phyloP scores from a whole-genome alignment of 257 asterid genomes.

The Scutellaria baicalensis region DNA sequence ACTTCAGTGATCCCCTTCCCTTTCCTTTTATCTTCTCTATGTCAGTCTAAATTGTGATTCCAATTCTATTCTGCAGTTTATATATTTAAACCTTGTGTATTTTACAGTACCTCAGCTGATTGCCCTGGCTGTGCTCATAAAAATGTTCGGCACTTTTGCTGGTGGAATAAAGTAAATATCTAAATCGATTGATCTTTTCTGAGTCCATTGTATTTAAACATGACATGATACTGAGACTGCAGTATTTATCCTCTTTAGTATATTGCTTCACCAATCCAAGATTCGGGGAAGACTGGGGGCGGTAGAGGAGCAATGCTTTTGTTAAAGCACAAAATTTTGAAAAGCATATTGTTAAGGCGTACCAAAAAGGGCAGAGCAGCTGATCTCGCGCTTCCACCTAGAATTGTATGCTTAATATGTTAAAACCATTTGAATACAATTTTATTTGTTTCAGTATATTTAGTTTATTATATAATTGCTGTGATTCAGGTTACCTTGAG shows the following conservation, averaged over 20 bases:
- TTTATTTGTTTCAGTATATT: conserved; percentile 6
- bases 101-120: conserved; percentile 52
- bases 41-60: not conserved
- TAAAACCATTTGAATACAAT: not conserved
- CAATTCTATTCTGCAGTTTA: not conserved
- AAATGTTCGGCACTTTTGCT: conserved; percentile 84
- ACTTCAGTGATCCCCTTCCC: not conserved
- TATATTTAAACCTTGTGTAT: conserved; percentile 10
- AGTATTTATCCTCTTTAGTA: conserved; percentile 34
- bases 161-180: conserved; percentile 91
- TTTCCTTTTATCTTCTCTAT: not conserved
- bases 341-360: conserved; percentile 75
- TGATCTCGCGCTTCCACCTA: conserved; percentile 92
- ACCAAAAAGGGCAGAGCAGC: conserved; percentile 98
- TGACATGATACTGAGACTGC: conserved; percentile 15
- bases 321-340: conserved; percentile 72
- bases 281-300: conserved; percentile 35
- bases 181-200: not conserved
- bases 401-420: conserved; percentile 51
- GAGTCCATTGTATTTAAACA: not conserved
- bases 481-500: conserved; percentile 61
- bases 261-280: conserved; percentile 74
- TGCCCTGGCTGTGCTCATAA: conserved; percentile 75
- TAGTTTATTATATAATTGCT: not conserved
- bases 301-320: conserved; percentile 81